Evolutionary conservation across 2,329 filamentous ascomycete genomes (phyloP).

Genomic region (Alternaria sp.): DNA sequence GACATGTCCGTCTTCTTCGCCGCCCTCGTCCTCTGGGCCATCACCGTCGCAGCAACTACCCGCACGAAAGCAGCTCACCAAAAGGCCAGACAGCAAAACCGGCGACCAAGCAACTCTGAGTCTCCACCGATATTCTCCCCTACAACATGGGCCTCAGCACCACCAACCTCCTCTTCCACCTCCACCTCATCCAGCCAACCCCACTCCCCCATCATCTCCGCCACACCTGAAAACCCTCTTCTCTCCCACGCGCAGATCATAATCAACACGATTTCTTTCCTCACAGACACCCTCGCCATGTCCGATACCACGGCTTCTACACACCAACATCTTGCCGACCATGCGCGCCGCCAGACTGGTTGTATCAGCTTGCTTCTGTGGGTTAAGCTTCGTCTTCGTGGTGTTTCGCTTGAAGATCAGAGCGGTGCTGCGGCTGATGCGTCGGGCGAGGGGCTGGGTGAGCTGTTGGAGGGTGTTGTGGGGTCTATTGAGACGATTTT

Average conservation of each 20-base stretch:
- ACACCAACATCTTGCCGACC: slow-evolving; percentile 24
- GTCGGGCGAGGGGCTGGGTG: slow-evolving; percentile 34
- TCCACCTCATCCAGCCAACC: slow-evolving; percentile 3
- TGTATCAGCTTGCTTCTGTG: slow-evolving; percentile 40
- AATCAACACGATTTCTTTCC: slow-evolving; percentile 33
- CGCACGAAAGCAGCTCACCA: slow-evolving; percentile 20
- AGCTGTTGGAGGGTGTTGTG: slow-evolving; percentile 38
- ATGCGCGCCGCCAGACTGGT: slow-evolving; percentile 35
- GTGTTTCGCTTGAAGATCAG: slow-evolving; percentile 21
- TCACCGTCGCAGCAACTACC: slow-evolving; percentile 35
- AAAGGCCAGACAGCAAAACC: neutral
- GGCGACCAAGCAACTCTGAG: slow-evolving; percentile 21
- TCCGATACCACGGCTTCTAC: slow-evolving; percentile 16
- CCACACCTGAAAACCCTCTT: slow-evolving; percentile 11
- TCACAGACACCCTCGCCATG: slow-evolving; percentile 28
- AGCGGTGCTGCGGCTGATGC: slow-evolving; percentile 15
- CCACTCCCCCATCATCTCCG: slow-evolving; percentile 20
- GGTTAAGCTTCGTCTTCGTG: slow-evolving; percentile 39
- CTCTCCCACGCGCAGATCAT: slow-evolving; percentile 26
- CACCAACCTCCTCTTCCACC: neutral
- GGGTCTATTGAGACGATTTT: slow-evolving; percentile 40
- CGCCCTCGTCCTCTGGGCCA: slow-evolving; percentile 44
- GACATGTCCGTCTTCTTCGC: slow-evolving; percentile 47
- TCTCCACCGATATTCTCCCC: slow-evolving; percentile 8
- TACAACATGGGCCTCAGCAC: slow-evolving; percentile 6